A percentile compares a stretch with the other conserved stretches of the same genome.
Evolutionary conservation across 1,284 basidiomycete genomes (phyloP).

Genomic region (Malassezia yamatoensis): DNA sequence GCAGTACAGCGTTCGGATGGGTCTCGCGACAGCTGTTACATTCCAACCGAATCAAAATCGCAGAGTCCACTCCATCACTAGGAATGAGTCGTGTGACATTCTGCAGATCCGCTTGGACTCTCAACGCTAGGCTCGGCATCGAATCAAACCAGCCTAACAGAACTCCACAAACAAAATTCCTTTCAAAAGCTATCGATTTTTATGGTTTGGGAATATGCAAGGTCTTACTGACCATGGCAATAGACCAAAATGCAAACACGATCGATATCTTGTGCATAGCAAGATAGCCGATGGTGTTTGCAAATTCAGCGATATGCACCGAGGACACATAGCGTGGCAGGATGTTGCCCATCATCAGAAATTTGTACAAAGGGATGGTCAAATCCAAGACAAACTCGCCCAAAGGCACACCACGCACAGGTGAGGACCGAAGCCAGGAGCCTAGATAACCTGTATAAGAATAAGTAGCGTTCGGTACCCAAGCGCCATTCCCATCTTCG

Average conservation of each 20-base stretch:
- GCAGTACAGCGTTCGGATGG: constrained; percentile 34
- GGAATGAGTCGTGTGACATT: constrained; percentile 34
- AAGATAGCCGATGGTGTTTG: constrained; percentile 17
- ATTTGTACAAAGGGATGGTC: constrained; percentile 10
- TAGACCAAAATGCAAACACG: constrained; percentile 37
- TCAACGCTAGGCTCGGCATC: constrained; percentile 28
- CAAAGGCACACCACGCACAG: constrained; percentile 25
- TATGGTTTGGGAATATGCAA: constrained; percentile 45
- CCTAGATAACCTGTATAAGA: constrained; percentile 24
- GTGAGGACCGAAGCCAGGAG: not conserved
- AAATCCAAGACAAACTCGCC: constrained; percentile 29
- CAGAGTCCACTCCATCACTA: constrained; percentile 27
- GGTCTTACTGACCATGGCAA: constrained; percentile 44
- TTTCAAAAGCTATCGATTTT: not conserved
- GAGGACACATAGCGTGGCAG: not conserved
- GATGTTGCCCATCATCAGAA: constrained; percentile 11
- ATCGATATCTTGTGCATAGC: constrained; percentile 36
- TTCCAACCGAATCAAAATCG: constrained; percentile 32
- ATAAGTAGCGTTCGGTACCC: constrained; percentile 1
- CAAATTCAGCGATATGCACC: constrained; percentile 3
- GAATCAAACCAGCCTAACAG: not conserved
- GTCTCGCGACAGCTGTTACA: constrained; percentile 43
- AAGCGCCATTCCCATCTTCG: constrained; percentile 26
- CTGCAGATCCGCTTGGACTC: constrained; percentile 35
- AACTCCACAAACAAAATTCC: not conserved